These are phyloP conservation scores for Atkinsonella texensis DNA, from an alignment of 2,329 filamentous ascomycete species.

Conservation along the genomic window DNA sequence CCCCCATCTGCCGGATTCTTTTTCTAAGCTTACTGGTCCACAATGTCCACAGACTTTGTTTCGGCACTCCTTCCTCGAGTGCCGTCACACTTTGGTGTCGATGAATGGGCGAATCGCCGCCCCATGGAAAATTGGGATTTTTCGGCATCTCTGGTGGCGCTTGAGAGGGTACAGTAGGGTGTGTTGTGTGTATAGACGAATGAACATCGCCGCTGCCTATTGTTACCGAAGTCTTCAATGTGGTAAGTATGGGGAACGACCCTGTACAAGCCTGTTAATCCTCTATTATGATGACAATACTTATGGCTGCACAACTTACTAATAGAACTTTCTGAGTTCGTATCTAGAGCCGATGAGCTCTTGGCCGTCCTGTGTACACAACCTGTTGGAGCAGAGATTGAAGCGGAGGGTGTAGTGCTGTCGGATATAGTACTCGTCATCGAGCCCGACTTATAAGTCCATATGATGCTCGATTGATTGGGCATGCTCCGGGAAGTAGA, in stretches of 20 bases:
- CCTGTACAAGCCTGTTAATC: neutral
- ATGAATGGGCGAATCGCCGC: conserved; percentile 22
- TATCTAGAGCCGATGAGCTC: neutral
- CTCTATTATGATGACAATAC: neutral
- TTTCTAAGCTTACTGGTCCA: neutral
- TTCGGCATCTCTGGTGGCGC: conserved; percentile 13
- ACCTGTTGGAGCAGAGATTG: neutral
- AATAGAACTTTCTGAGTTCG: neutral
- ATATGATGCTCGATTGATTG: neutral
- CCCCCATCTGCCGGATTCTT: neutral
- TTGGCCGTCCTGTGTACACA: neutral
- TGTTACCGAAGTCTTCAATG: conserved; percentile 7
- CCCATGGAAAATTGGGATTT: conserved; percentile 25
- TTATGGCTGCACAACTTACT: neutral
- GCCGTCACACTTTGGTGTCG: conserved; percentile 20
- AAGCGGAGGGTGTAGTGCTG: neutral
- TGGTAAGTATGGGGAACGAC: conserved; percentile 3
- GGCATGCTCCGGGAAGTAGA: neutral
- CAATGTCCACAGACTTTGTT: conserved; percentile 5
- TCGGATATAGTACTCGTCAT: neutral
- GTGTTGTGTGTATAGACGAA: conserved; percentile 8
- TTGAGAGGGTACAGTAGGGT: neutral
- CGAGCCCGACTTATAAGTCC: neutral
- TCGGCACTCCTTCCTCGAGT: conserved; percentile 12
- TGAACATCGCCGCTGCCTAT: conserved; percentile 6